Percentiles rank a stretch among this genome's conserved stretches.
Conservation (phyloP, 202 grass and related monocot species). For the Hordeum pubiflorum region DNA sequence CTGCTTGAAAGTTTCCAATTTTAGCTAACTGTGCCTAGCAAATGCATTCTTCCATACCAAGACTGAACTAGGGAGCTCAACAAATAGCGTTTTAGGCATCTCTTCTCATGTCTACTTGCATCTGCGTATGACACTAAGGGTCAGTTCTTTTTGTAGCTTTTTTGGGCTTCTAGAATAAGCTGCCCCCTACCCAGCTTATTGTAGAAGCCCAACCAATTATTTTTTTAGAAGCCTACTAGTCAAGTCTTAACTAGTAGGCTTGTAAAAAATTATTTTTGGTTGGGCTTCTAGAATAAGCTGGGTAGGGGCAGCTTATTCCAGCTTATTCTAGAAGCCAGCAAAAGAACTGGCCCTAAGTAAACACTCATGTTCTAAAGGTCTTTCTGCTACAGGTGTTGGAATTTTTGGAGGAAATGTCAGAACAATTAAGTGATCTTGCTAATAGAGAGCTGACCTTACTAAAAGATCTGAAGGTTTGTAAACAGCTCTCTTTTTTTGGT, state of each 20-base stretch:
- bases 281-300: too few species aligned
- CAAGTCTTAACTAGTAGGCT: too few species aligned
- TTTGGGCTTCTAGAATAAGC: too few species aligned
- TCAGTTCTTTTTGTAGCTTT: too few species aligned
- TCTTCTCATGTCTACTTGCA: conserved; percentile 13
- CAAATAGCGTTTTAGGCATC: neutral
- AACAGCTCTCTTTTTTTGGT: neutral
- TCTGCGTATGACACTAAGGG: neutral
- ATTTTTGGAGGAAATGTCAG: conserved; percentile 89
- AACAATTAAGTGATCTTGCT: conserved; percentile 59
- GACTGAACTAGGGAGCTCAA: conserved; percentile 3
- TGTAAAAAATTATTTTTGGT: too few species aligned
- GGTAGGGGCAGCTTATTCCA: too few species aligned
- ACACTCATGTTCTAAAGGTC: neutral
- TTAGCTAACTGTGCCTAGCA: conserved; percentile 10
- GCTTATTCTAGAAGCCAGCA: too few species aligned
- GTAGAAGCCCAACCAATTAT: too few species aligned
- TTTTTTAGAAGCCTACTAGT: too few species aligned
- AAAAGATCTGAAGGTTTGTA: conserved; percentile 81
- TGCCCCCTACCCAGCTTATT: too few species aligned
- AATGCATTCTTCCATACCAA: conserved; percentile 11
- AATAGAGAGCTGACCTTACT: conserved; percentile 76
- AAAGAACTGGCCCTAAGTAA: neutral
- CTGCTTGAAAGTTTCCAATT: conserved; percentile 1
- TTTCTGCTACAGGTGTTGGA: conserved; percentile 64